Percentiles rank a stretch among this genome's conserved stretches.
Conservation (phyloP, 2,329 filamentous ascomycete genomes). For the Paraphaeosphaeria minitans region DNA sequence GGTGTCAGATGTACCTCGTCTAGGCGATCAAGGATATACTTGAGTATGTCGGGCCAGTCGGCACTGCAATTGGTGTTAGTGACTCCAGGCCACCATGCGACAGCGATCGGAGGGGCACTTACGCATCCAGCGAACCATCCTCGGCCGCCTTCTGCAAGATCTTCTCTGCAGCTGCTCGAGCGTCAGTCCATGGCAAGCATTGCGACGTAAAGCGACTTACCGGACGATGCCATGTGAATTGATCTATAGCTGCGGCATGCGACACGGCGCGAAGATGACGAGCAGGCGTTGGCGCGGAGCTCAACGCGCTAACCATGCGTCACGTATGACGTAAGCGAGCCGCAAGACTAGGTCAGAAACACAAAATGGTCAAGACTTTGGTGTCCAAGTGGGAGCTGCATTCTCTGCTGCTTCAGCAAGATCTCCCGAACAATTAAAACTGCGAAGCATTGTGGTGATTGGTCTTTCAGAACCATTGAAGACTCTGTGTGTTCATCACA, state of each 20-base stretch:
- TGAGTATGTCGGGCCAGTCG: slow-evolving; percentile 71
- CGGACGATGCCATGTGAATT: not conserved
- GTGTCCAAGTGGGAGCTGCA: not conserved
- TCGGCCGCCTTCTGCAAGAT: slow-evolving; percentile 61
- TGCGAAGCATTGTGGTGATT: not conserved
- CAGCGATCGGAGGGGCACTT: slow-evolving; percentile 35
- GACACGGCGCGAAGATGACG: slow-evolving; percentile 2
- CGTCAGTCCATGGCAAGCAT: slow-evolving; percentile 24
- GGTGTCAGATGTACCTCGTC: slow-evolving; percentile 60
- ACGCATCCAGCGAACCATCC: slow-evolving; percentile 65
- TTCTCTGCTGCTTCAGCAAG: not conserved
- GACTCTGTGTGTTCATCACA: not conserved
- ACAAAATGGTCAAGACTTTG: not conserved
- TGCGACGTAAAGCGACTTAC: not conserved
- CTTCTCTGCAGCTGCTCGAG: slow-evolving; percentile 48
- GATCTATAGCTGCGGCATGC: not conserved
- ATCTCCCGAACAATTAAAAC: not conserved
- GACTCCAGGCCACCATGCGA: not conserved
- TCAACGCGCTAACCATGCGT: slow-evolving; percentile 4
- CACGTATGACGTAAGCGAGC: slow-evolving; percentile 6
- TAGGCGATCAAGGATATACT: slow-evolving; percentile 68
- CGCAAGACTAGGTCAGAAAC: not conserved
- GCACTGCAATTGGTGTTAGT: slow-evolving; percentile 56
- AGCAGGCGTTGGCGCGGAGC: not conserved
- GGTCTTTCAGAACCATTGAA: not conserved